Evolutionary conservation across 805 yeast species (phyloP).

Genomic region (Pichia kluyveri): DNA sequence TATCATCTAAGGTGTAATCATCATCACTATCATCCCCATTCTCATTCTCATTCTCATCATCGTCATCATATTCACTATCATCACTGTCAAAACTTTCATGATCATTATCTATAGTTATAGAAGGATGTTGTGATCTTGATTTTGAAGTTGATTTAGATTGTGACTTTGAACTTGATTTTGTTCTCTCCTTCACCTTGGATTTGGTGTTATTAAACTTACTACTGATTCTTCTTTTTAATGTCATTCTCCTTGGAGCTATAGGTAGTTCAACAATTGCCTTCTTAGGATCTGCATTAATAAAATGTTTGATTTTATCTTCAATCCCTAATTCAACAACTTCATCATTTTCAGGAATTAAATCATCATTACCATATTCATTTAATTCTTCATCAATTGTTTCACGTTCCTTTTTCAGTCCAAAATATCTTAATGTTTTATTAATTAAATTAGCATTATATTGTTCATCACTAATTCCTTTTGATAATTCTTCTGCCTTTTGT

Average conservation of each 20-base stretch:
- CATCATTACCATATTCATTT: constrained; percentile 13
- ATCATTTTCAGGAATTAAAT: constrained; percentile 14
- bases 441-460: constrained; percentile 8
- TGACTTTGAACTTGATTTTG: neutral
- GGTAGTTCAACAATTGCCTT: constrained; percentile 13
- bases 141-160: neutral
- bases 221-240: neutral
- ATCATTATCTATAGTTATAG: neutral
- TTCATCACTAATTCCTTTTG: constrained; percentile 2
- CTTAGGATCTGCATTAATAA: constrained; percentile 19
- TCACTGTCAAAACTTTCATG: neutral
- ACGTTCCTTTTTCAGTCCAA: constrained; percentile 19
- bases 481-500: constrained; percentile 4
- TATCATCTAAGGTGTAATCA: constrained; percentile 5
- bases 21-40: constrained; percentile 14
- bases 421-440: constrained; percentile 16
- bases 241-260: neutral
- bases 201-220: neutral
- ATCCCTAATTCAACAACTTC: constrained; percentile 10
- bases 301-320: constrained; percentile 19
- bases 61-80: constrained; percentile 12
- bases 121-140: neutral
- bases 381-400: constrained; percentile 15
- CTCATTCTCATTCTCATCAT: constrained; percentile 8
- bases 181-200: neutral